Evolutionary conservation across 1,139 yeast species (phyloP).

Genomic region (Protomyces inundatus): DNA sequence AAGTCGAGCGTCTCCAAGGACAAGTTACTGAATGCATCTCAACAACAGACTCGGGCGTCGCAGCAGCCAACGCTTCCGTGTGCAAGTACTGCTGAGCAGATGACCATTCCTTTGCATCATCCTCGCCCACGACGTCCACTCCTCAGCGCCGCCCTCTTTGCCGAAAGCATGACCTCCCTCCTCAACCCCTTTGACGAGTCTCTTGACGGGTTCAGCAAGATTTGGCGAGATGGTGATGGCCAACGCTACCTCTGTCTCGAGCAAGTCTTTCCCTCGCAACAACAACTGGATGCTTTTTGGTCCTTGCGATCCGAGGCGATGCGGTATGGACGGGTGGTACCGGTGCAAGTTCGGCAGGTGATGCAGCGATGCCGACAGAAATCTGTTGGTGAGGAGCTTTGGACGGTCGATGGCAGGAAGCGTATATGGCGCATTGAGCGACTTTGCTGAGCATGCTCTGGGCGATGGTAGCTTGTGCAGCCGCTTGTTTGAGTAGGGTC

Average conservation of each 20-base stretch:
- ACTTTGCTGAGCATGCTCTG: neutral
- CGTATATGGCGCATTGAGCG: neutral
- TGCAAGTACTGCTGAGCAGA: no score
- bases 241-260: neutral
- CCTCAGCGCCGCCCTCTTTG: neutral
- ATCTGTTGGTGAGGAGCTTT: neutral
- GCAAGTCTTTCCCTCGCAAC: neutral
- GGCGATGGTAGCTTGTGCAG: neutral
- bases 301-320: neutral
- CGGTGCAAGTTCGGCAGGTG: neutral
- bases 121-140: neutral
- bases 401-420: neutral
- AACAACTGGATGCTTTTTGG: neutral
- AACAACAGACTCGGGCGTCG: neutral
- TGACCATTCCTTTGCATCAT: no score
- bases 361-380: neutral
- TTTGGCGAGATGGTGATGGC: neutral
- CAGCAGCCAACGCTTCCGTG: neutral
- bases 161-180: neutral
- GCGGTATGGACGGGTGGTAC: neutral
- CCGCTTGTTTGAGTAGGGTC: no score
- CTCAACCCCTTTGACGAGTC: neutral
- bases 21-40: neutral
- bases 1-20: neutral
- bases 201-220: neutral